These are phyloP conservation scores for Amylocarpus encephaloides DNA, from an alignment of 2,329 filamentous ascomycete species.

Conservation along the genomic window DNA sequence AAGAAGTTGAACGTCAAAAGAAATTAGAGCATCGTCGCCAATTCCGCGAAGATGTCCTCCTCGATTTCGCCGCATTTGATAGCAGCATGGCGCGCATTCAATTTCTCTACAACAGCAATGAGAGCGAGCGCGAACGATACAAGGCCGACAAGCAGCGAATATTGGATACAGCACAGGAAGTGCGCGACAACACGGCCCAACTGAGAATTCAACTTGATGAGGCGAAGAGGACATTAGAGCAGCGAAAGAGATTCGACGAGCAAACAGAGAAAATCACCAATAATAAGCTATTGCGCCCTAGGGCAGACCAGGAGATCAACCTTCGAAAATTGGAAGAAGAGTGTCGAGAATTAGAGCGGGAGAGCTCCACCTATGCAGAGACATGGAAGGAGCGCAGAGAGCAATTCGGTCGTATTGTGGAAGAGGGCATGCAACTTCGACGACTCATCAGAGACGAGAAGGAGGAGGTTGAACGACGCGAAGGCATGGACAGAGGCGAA, in stretches of 20 bases:
- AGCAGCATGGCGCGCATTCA: slow-evolving; percentile 82
- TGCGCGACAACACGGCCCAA: slow-evolving; percentile 66
- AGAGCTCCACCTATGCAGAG: slow-evolving; percentile 72
- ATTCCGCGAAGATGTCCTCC: slow-evolving; percentile 74
- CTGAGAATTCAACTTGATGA: slow-evolving; percentile 71
- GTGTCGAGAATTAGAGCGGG: slow-evolving; percentile 77
- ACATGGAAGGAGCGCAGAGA: slow-evolving; percentile 81
- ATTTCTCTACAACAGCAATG: slow-evolving; percentile 77
- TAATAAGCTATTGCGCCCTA: slow-evolving; percentile 70
- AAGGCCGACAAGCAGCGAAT: slow-evolving; percentile 74
- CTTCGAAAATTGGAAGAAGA: slow-evolving; percentile 80
- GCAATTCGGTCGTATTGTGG: slow-evolving; percentile 83
- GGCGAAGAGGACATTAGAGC: slow-evolving; percentile 66
- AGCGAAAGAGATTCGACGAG: slow-evolving; percentile 82
- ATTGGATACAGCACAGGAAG: slow-evolving; percentile 67
- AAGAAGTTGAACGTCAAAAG: slow-evolving; percentile 42
- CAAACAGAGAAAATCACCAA: slow-evolving; percentile 80
- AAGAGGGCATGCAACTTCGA: slow-evolving; percentile 81
- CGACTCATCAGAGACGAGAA: slow-evolving; percentile 90
- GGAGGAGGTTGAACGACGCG: slow-evolving; percentile 82
- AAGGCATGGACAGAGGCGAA: slow-evolving; percentile 63
- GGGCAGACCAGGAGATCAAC: slow-evolving; percentile 75
- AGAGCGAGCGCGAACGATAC: slow-evolving; percentile 76
- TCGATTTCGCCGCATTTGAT: slow-evolving; percentile 86
- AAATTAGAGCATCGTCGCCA: slow-evolving; percentile 51